phyloP scores from a whole-genome alignment of 805 yeast species.

The Yamadazyma olivae region DNA sequence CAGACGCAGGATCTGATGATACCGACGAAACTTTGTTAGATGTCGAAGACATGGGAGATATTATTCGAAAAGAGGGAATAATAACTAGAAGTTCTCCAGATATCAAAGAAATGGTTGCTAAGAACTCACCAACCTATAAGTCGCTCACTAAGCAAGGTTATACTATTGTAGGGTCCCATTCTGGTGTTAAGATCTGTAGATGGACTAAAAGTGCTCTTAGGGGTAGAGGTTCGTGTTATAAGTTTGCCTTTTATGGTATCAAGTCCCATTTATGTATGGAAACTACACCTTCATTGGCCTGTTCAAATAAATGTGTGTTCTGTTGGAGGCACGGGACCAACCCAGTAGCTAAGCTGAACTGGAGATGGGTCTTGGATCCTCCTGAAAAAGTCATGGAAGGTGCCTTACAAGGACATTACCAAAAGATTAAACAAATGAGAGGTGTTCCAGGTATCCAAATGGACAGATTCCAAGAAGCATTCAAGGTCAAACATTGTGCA shows the following conservation, averaged over 20 bases:
- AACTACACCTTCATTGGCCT: conserved; percentile 88
- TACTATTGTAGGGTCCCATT: conserved; percentile 88
- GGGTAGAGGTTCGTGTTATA: conserved; percentile 93
- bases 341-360: conserved; percentile 86
- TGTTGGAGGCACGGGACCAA: conserved; percentile 98
- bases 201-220: conserved; percentile 95
- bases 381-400: conserved; percentile 84
- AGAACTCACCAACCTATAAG: conserved; percentile 83
- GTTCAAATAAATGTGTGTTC: conserved; percentile 93
- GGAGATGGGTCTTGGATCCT: conserved; percentile 95
- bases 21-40: conserved; percentile 56
- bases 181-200: conserved; percentile 92
- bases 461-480: conserved; percentile 88
- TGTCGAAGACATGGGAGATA: conserved; percentile 82
- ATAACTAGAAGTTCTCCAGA: conserved; percentile 13
- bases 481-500: conserved; percentile 87
- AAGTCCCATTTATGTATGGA: conserved; percentile 93
- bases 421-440: conserved; percentile 88
- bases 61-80: conserved; percentile 40
- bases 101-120: conserved; percentile 81
- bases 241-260: conserved; percentile 89
- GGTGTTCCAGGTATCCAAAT: conserved; percentile 94
- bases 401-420: conserved; percentile 84
- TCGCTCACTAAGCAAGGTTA: conserved; percentile 91
- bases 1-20: conserved; percentile 29